Percentiles rank a stretch among this genome's conserved stretches.
Evolutionary conservation across 2,329 filamentous ascomycete genomes (phyloP).

Genomic region (Trichothecium sympodiale): DNA sequence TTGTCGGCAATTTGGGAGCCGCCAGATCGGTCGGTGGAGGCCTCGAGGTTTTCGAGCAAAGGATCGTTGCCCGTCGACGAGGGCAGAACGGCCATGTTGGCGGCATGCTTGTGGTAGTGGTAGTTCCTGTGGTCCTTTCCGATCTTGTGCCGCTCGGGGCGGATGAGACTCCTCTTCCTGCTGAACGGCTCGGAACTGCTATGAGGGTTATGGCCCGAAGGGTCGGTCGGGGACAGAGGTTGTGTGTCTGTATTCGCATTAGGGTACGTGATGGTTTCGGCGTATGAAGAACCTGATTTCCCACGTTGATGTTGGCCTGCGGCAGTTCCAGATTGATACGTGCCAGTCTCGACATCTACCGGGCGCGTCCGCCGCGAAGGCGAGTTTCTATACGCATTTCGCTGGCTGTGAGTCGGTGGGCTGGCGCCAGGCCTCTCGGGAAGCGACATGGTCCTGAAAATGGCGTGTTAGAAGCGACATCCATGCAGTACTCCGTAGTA

Average conservation of each 20-base stretch:
- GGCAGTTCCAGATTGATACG: constrained; percentile 31
- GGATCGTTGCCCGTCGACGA: constrained; percentile 91
- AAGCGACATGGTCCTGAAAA: constrained; percentile 44
- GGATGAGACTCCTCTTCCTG: constrained; percentile 80
- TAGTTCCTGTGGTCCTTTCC: constrained; percentile 88
- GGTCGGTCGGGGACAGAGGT: constrained; percentile 38
- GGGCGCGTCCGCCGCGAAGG: constrained; percentile 54
- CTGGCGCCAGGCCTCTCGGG: constrained; percentile 54
- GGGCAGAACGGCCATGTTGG: constrained; percentile 81
- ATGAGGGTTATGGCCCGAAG: constrained; percentile 18
- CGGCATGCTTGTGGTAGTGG: constrained; percentile 88
- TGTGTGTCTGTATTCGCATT: constrained; percentile 44
- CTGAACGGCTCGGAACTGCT: constrained; percentile 24
- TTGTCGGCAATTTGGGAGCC: constrained; percentile 31
- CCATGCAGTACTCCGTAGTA: too few species aligned
- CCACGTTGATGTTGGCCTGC: constrained; percentile 39
- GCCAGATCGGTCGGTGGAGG: constrained; percentile 42
- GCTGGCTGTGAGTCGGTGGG: constrained; percentile 45
- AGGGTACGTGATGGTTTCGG: constrained; percentile 44
- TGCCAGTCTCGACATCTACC: constrained; percentile 59
- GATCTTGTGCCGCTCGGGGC: constrained; percentile 78
- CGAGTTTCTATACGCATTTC: constrained; percentile 56
- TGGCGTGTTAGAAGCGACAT: constrained; percentile 3
- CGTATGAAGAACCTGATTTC: constrained; percentile 45
- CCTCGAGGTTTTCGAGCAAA: constrained; percentile 67